Evolutionary conservation across 192 early-diverging fungal species (phyloP).

Genomic region (Dispira parvispora): DNA sequence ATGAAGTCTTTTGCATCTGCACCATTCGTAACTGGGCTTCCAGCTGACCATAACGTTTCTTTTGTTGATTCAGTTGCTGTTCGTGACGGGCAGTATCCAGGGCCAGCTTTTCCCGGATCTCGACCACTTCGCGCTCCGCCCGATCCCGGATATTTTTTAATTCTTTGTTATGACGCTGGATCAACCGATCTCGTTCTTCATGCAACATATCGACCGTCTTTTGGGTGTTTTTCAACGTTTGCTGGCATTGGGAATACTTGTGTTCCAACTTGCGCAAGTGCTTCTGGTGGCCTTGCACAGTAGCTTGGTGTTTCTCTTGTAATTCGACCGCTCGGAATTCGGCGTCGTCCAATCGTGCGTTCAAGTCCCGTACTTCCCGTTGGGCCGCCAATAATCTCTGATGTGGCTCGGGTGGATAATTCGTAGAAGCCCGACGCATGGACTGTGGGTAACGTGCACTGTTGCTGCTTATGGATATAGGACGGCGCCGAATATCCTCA

Average conservation of each 20-base stretch:
- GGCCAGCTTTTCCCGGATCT: not conserved
- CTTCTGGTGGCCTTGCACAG: not conserved
- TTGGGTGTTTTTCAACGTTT: conserved; percentile 1
- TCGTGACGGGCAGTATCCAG: not conserved
- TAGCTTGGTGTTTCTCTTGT: not conserved
- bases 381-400: not conserved
- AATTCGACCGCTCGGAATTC: conserved; percentile 1
- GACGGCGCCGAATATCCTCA: not conserved
- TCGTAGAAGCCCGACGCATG: not conserved
- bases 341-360: not conserved
- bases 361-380: not conserved
- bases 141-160: not conserved
- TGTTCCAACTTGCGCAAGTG: not conserved
- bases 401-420: not conserved
- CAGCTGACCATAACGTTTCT: not conserved
- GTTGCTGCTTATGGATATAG: not conserved
- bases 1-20: conserved; percentile 6
- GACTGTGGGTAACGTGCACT: not conserved
- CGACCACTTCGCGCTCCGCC: conserved; percentile 1
- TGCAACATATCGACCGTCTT: not conserved
- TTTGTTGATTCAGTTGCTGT: not conserved
- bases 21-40: conserved; percentile 10
- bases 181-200: not conserved
- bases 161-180: conserved; percentile 2
- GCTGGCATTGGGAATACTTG: not conserved